Conservation (phyloP, 257 asterid genomes). For the Nicotiana sylvestris region DNA sequence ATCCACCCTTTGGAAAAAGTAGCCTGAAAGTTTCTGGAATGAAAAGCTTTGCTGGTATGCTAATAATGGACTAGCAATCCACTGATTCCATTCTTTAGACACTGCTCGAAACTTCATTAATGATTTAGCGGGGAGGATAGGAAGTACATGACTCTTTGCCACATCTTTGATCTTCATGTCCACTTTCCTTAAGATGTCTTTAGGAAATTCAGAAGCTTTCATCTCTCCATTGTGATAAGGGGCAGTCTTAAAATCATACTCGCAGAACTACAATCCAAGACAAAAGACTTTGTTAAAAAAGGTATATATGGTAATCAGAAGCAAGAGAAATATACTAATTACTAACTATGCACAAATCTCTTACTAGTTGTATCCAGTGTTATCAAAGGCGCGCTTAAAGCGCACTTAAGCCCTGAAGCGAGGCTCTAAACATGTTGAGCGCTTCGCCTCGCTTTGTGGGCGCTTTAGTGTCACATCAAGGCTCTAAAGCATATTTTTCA, state of each 20-base stretch:
- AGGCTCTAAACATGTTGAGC: too few relatives aligned
- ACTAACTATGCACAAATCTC: not conserved
- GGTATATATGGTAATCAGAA: not conserved
- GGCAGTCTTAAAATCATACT: not conserved
- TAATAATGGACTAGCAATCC: slow-evolving; percentile 38
- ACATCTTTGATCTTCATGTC: slow-evolving; percentile 23
- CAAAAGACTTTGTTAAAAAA: not conserved
- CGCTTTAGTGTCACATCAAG: too few relatives aligned
- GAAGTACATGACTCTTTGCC: slow-evolving; percentile 30
- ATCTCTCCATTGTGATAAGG: not conserved
- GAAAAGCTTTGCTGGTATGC: slow-evolving; percentile 35
- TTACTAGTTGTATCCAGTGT: not conserved
- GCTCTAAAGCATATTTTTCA: too few relatives aligned
- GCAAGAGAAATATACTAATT: not conserved
- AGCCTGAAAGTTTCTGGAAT: slow-evolving; percentile 40
- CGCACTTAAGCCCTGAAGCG: too few relatives aligned
- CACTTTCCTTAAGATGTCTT: not conserved
- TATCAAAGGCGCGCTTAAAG: too few relatives aligned
- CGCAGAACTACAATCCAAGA: slow-evolving; percentile 8
- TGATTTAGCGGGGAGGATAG: slow-evolving; percentile 51
- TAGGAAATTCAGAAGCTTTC: not conserved
- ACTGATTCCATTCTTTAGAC: slow-evolving; percentile 41
- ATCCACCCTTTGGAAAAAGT: slow-evolving; percentile 16
- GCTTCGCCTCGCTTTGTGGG: too few relatives aligned
- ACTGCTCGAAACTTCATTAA: slow-evolving; percentile 30